These are phyloP conservation scores for Paramecium tetraurelia DNA, from an alignment of 73 alveolate genomes.

Conservation along the genomic window DNA sequence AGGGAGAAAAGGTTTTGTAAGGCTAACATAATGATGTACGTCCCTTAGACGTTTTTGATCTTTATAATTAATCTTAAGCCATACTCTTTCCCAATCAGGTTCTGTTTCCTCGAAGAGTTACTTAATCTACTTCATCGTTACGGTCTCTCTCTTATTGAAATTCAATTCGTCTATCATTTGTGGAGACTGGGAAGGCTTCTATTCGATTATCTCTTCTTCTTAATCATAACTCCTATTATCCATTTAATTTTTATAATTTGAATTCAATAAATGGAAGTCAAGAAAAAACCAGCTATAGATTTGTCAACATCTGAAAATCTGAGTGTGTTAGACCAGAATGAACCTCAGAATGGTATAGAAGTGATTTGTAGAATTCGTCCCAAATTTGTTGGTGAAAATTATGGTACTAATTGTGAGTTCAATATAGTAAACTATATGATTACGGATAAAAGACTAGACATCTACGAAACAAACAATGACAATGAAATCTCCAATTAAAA, in stretches of 20 bases:
- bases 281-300: neutral
- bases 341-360: neutral
- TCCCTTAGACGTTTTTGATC: neutral
- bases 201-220: neutral
- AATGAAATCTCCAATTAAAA: neutral
- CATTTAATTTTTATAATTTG: neutral
- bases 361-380: constrained; percentile 17
- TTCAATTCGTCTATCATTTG: neutral
- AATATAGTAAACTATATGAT: neutral
- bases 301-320: neutral
- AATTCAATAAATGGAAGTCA: neutral
- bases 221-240: neutral
- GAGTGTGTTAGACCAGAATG: neutral
- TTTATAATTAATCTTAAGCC: neutral
- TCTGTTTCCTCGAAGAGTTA: neutral
- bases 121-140: neutral
- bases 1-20: neutral
- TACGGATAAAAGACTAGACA: neutral
- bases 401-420: neutral
- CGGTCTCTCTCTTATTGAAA: neutral
- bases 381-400: neutral
- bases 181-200: neutral
- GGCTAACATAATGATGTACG: neutral
- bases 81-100: constrained; percentile 34
- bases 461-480: neutral